Base-by-base conservation (phyloP, 2,329 filamentous ascomycete genomes). In the Pseudogymnoascus pannorum region DNA sequence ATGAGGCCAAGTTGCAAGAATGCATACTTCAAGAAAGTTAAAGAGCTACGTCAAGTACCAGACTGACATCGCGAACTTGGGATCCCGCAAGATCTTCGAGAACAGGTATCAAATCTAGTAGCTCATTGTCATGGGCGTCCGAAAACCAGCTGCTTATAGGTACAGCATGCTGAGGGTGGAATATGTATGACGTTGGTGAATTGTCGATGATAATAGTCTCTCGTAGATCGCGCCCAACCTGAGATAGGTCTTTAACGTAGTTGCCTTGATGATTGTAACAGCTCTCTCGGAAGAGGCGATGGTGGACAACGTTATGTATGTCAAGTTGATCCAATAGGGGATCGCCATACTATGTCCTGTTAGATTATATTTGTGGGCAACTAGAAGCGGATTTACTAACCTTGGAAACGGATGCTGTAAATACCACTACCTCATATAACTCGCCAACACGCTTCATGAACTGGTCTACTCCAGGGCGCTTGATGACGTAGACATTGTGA, bases 131-230 rank as follows among this genome's bases (percentile, higher is more conserved):
- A 76, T 99, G 94, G 64, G 94, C 94, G 77, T 99, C 94, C 67
- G 92, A 97, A 79, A 99, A 99, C 94, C 94, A 99, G 81, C 93
- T 97, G 83, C 92, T 97, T 78, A 99, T 99, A 24, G 94, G 94
- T 58, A 99, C 93, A 64, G 94, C 94, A 75, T 99, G 94, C 78
- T 99, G 93, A 22, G 94, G 94, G 74, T 99, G 94, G 83, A 99
- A 99, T 71, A 99, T 97, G 79, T 99, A 99, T 11, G 93, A 97
- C 4, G 94, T 99, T 2, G 94, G 94, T 54, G 94, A 97, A 77
- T 99, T 99, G 79, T 99, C 94, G 72, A 99, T 99, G 74, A 99
- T 99, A 73, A 99, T 99, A 18, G 93, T 99, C 73, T 99, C 93
- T 75, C 91, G 91, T 61, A 99, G 84, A 74, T 97, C 92, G 67